Conservation (phyloP, 2,329 filamentous ascomycete genomes). For the Ophiostoma pallidulum region DNA sequence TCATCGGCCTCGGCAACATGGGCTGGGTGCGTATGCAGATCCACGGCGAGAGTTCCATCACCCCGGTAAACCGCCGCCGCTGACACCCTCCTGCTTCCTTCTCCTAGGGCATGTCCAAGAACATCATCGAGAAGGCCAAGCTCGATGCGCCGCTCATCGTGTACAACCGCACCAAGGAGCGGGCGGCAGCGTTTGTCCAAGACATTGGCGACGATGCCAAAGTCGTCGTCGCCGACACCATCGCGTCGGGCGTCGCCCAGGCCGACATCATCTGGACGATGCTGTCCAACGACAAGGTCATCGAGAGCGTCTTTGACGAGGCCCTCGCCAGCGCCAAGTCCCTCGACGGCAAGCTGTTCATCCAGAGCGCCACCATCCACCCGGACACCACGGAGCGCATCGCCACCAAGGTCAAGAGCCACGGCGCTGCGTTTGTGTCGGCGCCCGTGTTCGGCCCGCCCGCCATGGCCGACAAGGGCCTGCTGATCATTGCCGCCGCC, state of each 20-base stretch:
- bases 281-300: conserved; percentile 70
- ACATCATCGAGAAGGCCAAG: conserved; percentile 67
- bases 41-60: too few species aligned
- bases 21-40: conserved; percentile 50
- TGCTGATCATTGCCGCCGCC: conserved; percentile 64
- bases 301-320: conserved; percentile 62
- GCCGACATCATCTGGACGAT: conserved; percentile 78
- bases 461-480: conserved; percentile 59
- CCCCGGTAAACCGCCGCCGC: too few species aligned
- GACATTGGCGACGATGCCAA: conserved; percentile 49
- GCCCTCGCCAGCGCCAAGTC: conserved; percentile 48
- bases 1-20: conserved; percentile 84
- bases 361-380: conserved; percentile 83
- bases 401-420: conserved; percentile 45
- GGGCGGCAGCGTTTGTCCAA: conserved; percentile 53
- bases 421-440: conserved; percentile 66
- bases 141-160: conserved; percentile 64
- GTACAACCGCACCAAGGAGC: conserved; percentile 67
- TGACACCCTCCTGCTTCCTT: neutral
- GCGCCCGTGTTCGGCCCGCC: conserved; percentile 62
- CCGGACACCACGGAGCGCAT: conserved; percentile 66
- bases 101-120: conserved; percentile 68
- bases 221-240: conserved; percentile 51
- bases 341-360: conserved; percentile 63
- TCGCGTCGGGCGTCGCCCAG: conserved; percentile 55